A percentile compares a stretch with the other conserved stretches of the same genome.
These are phyloP conservation scores for Colletotrichum sp. DNA, from an alignment of 2,329 filamentous ascomycete genomes.

Conservation along the genomic window DNA sequence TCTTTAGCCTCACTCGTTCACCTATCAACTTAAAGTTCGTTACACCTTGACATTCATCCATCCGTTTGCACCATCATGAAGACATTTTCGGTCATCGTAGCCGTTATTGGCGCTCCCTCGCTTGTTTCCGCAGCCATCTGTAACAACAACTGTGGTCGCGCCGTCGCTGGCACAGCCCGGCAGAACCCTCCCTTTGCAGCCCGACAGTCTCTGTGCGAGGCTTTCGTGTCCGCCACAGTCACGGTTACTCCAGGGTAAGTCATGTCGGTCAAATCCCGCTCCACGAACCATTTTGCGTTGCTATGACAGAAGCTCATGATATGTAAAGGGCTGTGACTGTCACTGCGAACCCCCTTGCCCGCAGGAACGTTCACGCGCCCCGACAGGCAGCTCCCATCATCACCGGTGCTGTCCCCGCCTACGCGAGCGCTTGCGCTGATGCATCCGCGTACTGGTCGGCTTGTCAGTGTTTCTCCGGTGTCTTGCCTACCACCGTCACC, in stretches of 20 bases:
- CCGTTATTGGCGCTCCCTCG: not conserved
- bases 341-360: not conserved
- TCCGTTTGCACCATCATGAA: not conserved
- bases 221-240: conserved; percentile 7
- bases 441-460: conserved; percentile 21
- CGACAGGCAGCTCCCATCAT: not conserved
- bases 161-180: conserved; percentile 6
- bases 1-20: not conserved
- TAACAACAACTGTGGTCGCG: conserved; percentile 19
- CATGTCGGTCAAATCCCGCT: not conserved
- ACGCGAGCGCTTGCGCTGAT: conserved; percentile 21
- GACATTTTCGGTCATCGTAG: not conserved
- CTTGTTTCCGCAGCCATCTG: not conserved
- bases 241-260: conserved; percentile 15
- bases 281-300: not conserved
- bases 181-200: not conserved
- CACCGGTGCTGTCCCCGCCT: conserved; percentile 13
- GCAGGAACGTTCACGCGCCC: not conserved
- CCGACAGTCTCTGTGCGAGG: not conserved
- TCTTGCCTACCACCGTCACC: conserved; percentile 19
- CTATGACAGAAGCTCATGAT: not conserved
- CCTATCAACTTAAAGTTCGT: not conserved
- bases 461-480: conserved; percentile 24
- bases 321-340: not conserved
- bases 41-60: not conserved